phyloP scores from a whole-genome alignment of 768 basidiomycete genomes.

The Pilatotrama ljubarskyi region DNA sequence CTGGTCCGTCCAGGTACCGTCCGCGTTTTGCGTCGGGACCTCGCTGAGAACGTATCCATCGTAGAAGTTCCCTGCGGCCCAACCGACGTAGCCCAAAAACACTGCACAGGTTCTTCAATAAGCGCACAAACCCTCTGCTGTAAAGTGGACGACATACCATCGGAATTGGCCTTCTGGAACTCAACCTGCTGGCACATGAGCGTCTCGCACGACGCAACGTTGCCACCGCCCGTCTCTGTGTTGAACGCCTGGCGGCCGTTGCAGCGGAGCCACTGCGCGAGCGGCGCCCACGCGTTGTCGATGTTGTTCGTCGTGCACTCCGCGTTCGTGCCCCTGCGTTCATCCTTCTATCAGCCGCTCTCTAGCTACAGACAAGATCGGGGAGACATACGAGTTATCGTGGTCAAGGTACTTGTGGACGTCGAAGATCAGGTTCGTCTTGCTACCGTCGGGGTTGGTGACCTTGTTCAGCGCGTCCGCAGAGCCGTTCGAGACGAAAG shows the following conservation, averaged over 20 bases:
- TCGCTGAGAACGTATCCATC: constrained; percentile 49
- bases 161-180: constrained; percentile 20
- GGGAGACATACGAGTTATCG: constrained; percentile 38
- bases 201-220: constrained; percentile 38
- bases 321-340: constrained; percentile 1
- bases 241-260: constrained; percentile 46
- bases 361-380: constrained; percentile 33
- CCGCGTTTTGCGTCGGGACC: constrained; percentile 41
- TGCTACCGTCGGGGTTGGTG: constrained; percentile 42
- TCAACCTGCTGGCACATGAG: constrained; percentile 28
- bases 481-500: constrained; percentile 37
- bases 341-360: neutral
- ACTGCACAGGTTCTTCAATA: constrained; percentile 39
- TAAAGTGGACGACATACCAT: constrained; percentile 3
- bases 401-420: constrained; percentile 48
- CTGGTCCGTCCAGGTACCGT: constrained; percentile 43
- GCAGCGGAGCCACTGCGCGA: constrained; percentile 43
- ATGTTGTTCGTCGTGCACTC: constrained; percentile 42
- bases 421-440: constrained; percentile 43
- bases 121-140: constrained; percentile 25
- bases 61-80: constrained; percentile 55
- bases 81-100: constrained; percentile 51
- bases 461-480: constrained; percentile 41
- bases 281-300: constrained; percentile 39
- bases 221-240: constrained; percentile 47